These are phyloP conservation scores for Trypanosoma congolense DNA, from an alignment of 208 protist genomes.

Conservation along the genomic window DNA sequence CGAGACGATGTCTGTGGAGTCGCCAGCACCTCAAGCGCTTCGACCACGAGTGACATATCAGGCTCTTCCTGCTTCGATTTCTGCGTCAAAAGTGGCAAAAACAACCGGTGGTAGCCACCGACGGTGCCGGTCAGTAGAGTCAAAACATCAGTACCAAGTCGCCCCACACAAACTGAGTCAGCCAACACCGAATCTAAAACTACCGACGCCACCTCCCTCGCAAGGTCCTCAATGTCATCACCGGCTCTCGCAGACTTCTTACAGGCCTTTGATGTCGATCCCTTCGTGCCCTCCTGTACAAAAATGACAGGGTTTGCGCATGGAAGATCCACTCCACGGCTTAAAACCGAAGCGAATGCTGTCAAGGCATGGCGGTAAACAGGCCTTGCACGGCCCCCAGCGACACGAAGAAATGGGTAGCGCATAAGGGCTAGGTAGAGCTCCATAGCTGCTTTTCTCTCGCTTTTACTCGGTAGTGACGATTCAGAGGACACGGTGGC, in stretches of 20 bases:
- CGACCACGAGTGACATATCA: constrained; percentile 17
- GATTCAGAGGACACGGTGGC: constrained; percentile 8
- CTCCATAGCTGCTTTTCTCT: constrained; percentile 32
- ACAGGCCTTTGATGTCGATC: neutral
- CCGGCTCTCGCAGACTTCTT: neutral
- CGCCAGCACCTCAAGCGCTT: constrained; percentile 17
- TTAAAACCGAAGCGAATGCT: constrained; percentile 45
- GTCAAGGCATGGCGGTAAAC: constrained; percentile 68
- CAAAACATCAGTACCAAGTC: constrained; percentile 61
- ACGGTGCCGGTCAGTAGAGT: constrained; percentile 50
- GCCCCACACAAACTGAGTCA: constrained; percentile 18
- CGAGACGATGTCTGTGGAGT: neutral
- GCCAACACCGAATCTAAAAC: constrained; percentile 36
- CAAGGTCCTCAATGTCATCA: constrained; percentile 20
- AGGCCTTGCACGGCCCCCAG: constrained; percentile 26
- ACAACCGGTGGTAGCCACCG: constrained; percentile 74
- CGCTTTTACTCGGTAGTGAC: constrained; percentile 3
- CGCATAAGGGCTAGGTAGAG: constrained; percentile 50
- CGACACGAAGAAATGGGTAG: constrained; percentile 58
- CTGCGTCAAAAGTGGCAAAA: constrained; percentile 45
- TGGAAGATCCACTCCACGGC: constrained; percentile 20
- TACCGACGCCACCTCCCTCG: constrained; percentile 18
- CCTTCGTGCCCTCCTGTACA: constrained; percentile 20
- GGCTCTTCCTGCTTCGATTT: constrained; percentile 2
- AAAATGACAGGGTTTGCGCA: constrained; percentile 42